A percentile compares a stretch with the other conserved stretches of the same genome.
Evolutionary conservation across 805 yeast species (phyloP).

Genomic region (Yamadazyma sp.): DNA sequence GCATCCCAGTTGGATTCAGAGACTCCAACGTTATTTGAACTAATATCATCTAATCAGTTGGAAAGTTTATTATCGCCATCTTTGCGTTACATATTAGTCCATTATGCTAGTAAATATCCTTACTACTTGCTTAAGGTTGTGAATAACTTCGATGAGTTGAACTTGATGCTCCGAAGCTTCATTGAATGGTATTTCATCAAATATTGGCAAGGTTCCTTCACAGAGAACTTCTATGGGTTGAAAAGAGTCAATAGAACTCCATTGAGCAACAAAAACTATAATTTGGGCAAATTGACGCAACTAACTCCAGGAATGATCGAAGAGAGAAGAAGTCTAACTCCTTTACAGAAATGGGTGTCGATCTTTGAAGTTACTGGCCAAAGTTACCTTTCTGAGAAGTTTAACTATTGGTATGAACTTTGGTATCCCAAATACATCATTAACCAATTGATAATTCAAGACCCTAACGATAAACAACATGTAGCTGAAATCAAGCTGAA

Average conservation of each 20-base stretch:
- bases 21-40: conserved; percentile 85
- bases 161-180: conserved; percentile 53
- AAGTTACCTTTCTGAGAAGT: conserved; percentile 68
- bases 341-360: conserved; percentile 51
- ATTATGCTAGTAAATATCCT: conserved; percentile 79
- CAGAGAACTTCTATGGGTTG: conserved; percentile 89
- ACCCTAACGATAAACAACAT: conserved; percentile 20
- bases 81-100: conserved; percentile 71
- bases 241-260: conserved; percentile 53
- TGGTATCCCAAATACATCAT: conserved; percentile 59
- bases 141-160: conserved; percentile 75
- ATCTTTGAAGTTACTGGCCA: conserved; percentile 59
- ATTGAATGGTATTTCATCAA: conserved; percentile 70
- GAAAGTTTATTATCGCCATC: conserved; percentile 80
- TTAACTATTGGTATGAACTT: conserved; percentile 60
- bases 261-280: conserved; percentile 27
- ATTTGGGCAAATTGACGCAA: conserved; percentile 31
- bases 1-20: conserved; percentile 72
- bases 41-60: conserved; percentile 77
- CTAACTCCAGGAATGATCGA: conserved; percentile 45
- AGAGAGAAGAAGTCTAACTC: conserved; percentile 49
- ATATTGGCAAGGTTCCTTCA: conserved; percentile 80
- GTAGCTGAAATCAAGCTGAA: conserved; percentile 25
- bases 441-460: conserved; percentile 32
- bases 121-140: conserved; percentile 58